Base-by-base conservation (phyloP, 1,284 basidiomycete genomes). In the Inonotus hispidus region DNA sequence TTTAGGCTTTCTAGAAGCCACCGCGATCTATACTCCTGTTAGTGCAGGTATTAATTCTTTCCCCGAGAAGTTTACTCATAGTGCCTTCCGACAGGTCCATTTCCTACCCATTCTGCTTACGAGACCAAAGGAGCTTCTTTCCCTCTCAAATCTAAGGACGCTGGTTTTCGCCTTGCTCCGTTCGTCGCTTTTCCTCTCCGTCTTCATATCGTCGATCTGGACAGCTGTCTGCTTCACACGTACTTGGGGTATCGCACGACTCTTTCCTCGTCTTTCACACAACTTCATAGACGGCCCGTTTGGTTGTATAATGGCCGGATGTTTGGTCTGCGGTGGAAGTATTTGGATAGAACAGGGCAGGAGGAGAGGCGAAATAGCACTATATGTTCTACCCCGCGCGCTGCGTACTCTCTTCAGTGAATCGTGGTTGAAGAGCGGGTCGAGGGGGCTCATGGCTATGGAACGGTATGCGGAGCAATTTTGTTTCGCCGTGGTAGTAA, bases 281-380 rank as follows among this genome's bases (percentile, higher is more conserved):
- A 81, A 91, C 63, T 82, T 87, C 64, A 88, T 85, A 81, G 89
- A 92, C 67, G 87, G 88, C 0, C 85, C 88, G 1, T 80, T 77
- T 60, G 88, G 89, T 0, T 81, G 84, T 64, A 73, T 86, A 35
- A 72, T 90, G 60, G 78, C 75, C 7, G 88, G 86, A n/a, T 87
- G 84, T 63, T 69, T 91, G 35, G 72, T 78, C n/a, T 90, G 88
- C 65, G 89, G 89, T 1, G 75, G 78, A 55, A 89, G 86, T 61
- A 88, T 92, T 52, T 90, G 83, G 81, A 80, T 91, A 47, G 88
- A 92, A 68, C 82, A 84, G 60, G 83, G 82, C 2, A 75, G 75
- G 54, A 73, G 89, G 65, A 75, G 90, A 58, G 87, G 87, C 2
- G 89, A 92, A 71, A 88, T 92, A 74, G 83, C 88, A 0, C 70